Percentiles rank a stretch among this genome's conserved stretches.
Conservation (phyloP, 139 green algal species). For the Micromonas pusilla region DNA sequence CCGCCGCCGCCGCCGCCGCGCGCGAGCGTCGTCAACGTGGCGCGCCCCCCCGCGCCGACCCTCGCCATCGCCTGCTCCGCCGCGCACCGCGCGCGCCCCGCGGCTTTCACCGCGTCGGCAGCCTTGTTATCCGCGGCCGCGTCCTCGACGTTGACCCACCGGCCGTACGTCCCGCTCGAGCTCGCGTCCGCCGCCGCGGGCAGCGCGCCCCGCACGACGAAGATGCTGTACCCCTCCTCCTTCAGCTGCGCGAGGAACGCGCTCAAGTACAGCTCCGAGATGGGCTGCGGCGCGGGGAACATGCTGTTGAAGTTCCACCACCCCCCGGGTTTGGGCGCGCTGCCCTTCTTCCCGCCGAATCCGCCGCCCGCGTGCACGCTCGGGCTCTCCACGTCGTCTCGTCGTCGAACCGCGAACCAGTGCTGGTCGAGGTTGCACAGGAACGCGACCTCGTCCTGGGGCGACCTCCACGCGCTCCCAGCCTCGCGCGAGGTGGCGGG, state of each 20-base stretch:
- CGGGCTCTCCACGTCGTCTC: too few species aligned
- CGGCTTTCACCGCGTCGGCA: not conserved
- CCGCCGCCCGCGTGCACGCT: too few species aligned
- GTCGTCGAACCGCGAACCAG: constrained; percentile 78
- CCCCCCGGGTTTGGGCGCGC: constrained; percentile 7
- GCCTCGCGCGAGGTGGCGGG: constrained; percentile 39
- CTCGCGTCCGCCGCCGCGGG: constrained; percentile 29
- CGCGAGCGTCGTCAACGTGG: not conserved
- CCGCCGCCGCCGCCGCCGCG: not conserved
- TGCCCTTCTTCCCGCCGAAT: too few species aligned
- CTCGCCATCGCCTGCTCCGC: not conserved
- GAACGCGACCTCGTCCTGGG: constrained; percentile 56
- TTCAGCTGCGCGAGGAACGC: constrained; percentile 53
- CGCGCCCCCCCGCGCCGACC: not conserved
- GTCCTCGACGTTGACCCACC: constrained; percentile 25
- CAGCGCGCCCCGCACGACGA: constrained; percentile 41
- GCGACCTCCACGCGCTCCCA: too few species aligned
- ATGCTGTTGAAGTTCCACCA: constrained; percentile 80
- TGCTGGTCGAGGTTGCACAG: constrained; percentile 80
- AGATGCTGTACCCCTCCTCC: constrained; percentile 65
- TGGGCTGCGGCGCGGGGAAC: constrained; percentile 52
- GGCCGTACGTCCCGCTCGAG: constrained; percentile 32
- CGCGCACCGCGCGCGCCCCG: not conserved
- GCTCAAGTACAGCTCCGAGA: constrained; percentile 64
- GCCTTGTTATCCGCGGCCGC: constrained; percentile 18